Percentiles rank a stretch among this genome's conserved stretches.
phyloP scores from a whole-genome alignment of 176 grass and related monocot species.

The Tuctoria greenei region DNA sequence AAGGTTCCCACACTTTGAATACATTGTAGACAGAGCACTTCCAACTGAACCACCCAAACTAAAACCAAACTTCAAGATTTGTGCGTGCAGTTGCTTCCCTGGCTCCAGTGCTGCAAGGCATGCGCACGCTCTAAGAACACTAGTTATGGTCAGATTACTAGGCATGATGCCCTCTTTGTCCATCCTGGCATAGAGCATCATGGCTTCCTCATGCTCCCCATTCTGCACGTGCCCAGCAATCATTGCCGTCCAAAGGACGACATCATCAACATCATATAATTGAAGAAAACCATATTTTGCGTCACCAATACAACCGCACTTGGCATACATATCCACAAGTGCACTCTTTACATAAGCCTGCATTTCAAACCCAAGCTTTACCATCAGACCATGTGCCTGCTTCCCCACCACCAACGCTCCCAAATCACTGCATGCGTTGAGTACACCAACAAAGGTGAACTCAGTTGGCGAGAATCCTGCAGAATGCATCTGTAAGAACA shows the following conservation, averaged over 20 bases:
- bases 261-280: conserved; percentile 54
- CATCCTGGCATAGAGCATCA: conserved; percentile 60
- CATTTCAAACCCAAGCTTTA: conserved; percentile 63
- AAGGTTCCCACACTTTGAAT: conserved; percentile 69
- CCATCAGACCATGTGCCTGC: conserved; percentile 58
- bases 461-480: conserved; percentile 56
- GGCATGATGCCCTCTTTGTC: conserved; percentile 60
- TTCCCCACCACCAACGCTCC: conserved; percentile 49
- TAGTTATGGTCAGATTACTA: conserved; percentile 58
- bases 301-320: conserved; percentile 59
- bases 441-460: conserved; percentile 74
- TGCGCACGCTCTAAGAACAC: conserved; percentile 59
- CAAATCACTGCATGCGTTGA: conserved; percentile 59
- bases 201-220: conserved; percentile 66
- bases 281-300: conserved; percentile 64
- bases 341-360: conserved; percentile 80
- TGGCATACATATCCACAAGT: conserved; percentile 72
- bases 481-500: conserved; percentile 68
- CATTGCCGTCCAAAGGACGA: conserved; percentile 70
- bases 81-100: conserved; percentile 67
- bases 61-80: conserved; percentile 60
- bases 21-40: conserved; percentile 77
- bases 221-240: conserved; percentile 72
- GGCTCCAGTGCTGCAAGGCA: conserved; percentile 61
- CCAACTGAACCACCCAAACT: conserved; percentile 56